Evolutionary conservation across 305 asterid genomes (phyloP).

Genomic region (Striga hermonthica): DNA sequence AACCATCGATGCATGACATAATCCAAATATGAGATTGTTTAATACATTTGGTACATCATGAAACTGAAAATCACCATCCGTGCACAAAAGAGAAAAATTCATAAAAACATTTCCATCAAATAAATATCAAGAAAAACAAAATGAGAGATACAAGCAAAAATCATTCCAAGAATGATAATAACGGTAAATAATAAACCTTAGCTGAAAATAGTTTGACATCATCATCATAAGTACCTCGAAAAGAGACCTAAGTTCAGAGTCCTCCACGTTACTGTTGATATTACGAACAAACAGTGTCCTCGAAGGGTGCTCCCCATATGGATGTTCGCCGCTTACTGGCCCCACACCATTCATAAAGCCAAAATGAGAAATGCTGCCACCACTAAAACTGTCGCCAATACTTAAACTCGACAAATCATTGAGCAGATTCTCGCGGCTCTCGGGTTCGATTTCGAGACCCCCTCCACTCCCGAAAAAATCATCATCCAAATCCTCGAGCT

Average conservation of each 20-base stretch:
- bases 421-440: constrained; percentile 40
- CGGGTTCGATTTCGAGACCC: constrained; percentile 75
- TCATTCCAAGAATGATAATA: no score
- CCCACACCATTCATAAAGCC: constrained; percentile 57
- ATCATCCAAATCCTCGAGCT: constrained; percentile 88
- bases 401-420: constrained; percentile 52
- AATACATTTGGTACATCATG: no score
- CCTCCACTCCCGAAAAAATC: constrained; percentile 93
- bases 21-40: no score
- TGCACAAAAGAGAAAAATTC: no score
- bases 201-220: constrained; percentile 1
- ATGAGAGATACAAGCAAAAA: no score
- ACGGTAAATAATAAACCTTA: no score
- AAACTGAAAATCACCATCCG: no score
- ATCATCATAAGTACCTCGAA: constrained; percentile 60
- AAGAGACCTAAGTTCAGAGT: constrained; percentile 77
- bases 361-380: constrained; percentile 39
- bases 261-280: constrained; percentile 93
- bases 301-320: constrained; percentile 97
- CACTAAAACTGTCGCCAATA: constrained; percentile 45
- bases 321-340: constrained; percentile 73
- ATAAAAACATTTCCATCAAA: no score
- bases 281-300: constrained; percentile 93
- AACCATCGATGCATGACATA: no score
- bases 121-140: no score